Base-by-base conservation (phyloP, 176 grass and related monocot genomes). In the Alloteropsis semialata region DNA sequence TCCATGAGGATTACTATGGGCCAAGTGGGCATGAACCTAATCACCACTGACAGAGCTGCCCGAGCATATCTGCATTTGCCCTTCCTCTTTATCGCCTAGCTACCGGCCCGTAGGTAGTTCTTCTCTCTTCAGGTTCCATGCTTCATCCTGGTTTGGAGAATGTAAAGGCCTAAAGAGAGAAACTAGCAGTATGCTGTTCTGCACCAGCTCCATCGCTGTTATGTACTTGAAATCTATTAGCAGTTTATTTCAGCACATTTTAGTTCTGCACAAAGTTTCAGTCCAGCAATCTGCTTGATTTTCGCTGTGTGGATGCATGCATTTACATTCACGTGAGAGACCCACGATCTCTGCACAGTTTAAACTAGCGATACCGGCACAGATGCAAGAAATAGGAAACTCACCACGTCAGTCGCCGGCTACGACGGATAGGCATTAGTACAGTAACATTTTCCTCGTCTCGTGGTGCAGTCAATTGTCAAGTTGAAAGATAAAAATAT, bases 1-100 rank as follows among this genome's bases (percentile, higher is more conserved):
- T 94, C 81, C 88, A 94, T 84, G 92, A 94, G 60, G 89, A 94
- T 89, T 91, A 91, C 72, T 94, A 78, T 74, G 74, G 80, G 61
- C 80, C 77, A 45, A 80, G 68, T 50, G 71, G 77, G 67, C 82
- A 89, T 64, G 32, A 89, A 49, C 87, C 87, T 88, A 90, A 88
- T 55, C 90, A 92, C 85, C 88, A 90, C 53, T 94, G 81, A 77
- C 37, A 65, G 39, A 34, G 25, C 58, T 80, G 32, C 28, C 33
- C 14, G 32, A 55, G 48, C 66, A 29, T 49, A 68, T 65, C 56
- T 48, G 53, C 76, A 63, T 61, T 64, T 56, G 5, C 5, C 10
- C 16, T 24, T 42, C 10, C 17, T 42, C 3, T 28, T 43, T 42
- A 19, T 28, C 39, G 46, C 54, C 30, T 73, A 66, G 8, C 17